Evolutionary conservation across 2,329 filamentous ascomycete species (phyloP).

Genomic region (Epichloe typhina): DNA sequence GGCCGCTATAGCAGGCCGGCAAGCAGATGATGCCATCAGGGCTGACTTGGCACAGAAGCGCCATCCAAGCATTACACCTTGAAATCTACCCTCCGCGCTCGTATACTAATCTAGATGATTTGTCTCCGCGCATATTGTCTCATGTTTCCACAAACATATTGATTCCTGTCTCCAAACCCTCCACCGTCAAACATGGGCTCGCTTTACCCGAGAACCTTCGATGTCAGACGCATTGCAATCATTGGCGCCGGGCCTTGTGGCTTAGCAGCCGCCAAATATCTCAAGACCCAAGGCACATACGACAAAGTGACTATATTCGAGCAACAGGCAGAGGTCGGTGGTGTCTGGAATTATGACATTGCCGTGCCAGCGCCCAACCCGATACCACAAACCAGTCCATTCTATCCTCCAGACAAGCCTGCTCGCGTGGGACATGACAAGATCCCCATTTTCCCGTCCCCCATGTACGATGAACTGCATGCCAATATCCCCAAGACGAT

Average conservation of each 20-base stretch:
- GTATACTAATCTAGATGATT: too few relatives aligned
- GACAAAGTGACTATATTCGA: conserved; percentile 66
- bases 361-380: conserved; percentile 31
- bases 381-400: conserved; percentile 58
- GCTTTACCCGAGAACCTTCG: conserved; percentile 21
- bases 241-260: conserved; percentile 76
- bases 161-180: conserved; percentile 1
- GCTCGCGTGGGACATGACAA: conserved; percentile 28
- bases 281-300: conserved; percentile 56
- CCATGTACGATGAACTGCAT: conserved; percentile 70
- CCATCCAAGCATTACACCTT: too few relatives aligned
- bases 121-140: too few relatives aligned
- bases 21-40: not conserved
- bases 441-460: conserved; percentile 55
- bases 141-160: not conserved
- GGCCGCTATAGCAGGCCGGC: not conserved
- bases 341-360: conserved; percentile 72
- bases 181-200: conserved; percentile 15
- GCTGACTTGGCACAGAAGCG: not conserved
- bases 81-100: too few relatives aligned
- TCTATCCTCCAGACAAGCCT: conserved; percentile 49
- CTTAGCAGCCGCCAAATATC: conserved; percentile 66
- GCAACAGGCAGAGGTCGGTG: conserved; percentile 63
- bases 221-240: conserved; percentile 54
- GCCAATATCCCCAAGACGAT: conserved; percentile 74